Base-by-base conservation (phyloP, 768 basidiomycete species). In the Mycena alexandri region DNA sequence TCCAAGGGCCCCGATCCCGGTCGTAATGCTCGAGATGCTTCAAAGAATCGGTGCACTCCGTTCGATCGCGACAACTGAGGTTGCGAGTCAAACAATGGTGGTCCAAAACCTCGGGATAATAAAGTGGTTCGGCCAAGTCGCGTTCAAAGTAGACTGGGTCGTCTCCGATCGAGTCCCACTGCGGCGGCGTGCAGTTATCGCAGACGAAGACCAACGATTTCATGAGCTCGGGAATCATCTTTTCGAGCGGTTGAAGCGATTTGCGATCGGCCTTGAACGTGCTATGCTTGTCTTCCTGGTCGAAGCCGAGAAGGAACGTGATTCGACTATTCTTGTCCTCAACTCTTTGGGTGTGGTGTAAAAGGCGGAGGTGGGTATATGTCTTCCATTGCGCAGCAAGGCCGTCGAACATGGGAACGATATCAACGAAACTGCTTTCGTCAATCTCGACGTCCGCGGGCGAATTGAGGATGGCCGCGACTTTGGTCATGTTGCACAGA, bases 1-100 rank as follows among this genome's bases (percentile, higher is more conserved):
- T 62, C 61, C 61, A 62, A 6, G 43, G n/a, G 2, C n/a, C 41
- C 12, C 61, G 61, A 43, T 62, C 61, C 16, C 61, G 61, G 22
- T 62, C 52, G 43, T 46, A 62, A 33, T 51, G 14, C 12, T 41
- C 50, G 24, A 61, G 59, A 21, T 61, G 59, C 11, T 42, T 51
- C 24, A 61, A 21, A 11, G 59, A 50, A 19, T 61, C 59, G 14
- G 48, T 48, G 13, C 17, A 47, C n/a, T 59, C 25, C 22, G 59
- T 51, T 2, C 36, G 59, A 42, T 21, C 14, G 36, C 34, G 22
- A 48, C 24, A 14, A 38, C 48, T 61, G 44, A 61, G 34, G 38
- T 61, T 42, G 21, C 48, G 59, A 50, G 50, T 43, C 59, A 51
- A 50, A n/a, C 59, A 61, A 7, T 21, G 47, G 21, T 61, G 59